phyloP scores from a whole-genome alignment of 2,329 filamentous ascomycete species.

The Ascochyta viciae-villosae region DNA sequence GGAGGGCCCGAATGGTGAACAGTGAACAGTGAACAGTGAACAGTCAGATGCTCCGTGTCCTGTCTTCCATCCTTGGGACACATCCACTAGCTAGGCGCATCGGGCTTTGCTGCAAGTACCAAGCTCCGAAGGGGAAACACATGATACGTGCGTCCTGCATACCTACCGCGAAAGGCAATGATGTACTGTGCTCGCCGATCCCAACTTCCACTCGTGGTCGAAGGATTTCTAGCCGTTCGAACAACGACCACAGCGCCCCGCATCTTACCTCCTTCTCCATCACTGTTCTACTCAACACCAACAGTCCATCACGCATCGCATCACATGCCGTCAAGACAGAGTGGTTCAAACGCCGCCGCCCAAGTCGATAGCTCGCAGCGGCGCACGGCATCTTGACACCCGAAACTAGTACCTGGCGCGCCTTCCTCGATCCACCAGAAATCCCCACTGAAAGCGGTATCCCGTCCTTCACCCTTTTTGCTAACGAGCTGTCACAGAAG shows the following conservation, averaged over 20 bases:
- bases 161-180: slow-evolving; percentile 8
- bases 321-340: not conserved
- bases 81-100: slow-evolving; percentile 13
- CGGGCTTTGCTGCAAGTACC: slow-evolving; percentile 3
- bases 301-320: not conserved
- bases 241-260: slow-evolving; percentile 6
- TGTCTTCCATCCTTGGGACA: slow-evolving; percentile 7
- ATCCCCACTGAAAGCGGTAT: slow-evolving; percentile 1
- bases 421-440: slow-evolving; percentile 11
- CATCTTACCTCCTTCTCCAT: not conserved
- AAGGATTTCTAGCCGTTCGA: slow-evolving; percentile 8
- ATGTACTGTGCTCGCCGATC: slow-evolving; percentile 15
- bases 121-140: slow-evolving; percentile 15
- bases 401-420: slow-evolving; percentile 7
- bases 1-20: not conserved
- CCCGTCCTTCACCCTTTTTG: not conserved
- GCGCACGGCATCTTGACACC: slow-evolving; percentile 7
- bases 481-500: slow-evolving; percentile 4
- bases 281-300: not conserved
- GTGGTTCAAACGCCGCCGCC: not conserved
- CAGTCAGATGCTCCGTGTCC: not conserved
- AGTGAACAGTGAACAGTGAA: too few species aligned
- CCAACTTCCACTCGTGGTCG: slow-evolving; percentile 9
- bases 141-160: slow-evolving; percentile 12
- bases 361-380: not conserved